Evolutionary conservation across 2,329 filamentous ascomycete genomes (phyloP).

Genomic region (Mycosphaerella sp.): DNA sequence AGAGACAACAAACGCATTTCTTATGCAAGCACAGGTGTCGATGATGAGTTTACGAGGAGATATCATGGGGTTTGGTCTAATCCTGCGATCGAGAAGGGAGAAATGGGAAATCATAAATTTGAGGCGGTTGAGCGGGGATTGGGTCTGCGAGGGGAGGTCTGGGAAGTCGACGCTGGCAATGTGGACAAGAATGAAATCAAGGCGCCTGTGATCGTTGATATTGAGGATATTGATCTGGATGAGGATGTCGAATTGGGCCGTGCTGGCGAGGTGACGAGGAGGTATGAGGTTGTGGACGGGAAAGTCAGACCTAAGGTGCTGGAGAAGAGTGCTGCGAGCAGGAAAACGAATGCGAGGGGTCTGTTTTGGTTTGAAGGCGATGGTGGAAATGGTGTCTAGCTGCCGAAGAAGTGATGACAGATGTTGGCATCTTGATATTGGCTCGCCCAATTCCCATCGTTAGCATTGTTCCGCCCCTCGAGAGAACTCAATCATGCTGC

Average conservation of each 20-base stretch:
- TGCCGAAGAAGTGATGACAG: conserved; percentile 21
- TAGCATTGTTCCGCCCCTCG: too few species aligned
- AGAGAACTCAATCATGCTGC: too few species aligned
- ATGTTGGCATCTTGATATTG: too few species aligned
- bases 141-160: too few species aligned
- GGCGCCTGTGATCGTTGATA: background rate
- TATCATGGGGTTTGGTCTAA: conserved; percentile 22
- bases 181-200: background rate
- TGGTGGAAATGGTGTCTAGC: conserved; percentile 24
- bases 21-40: conserved; percentile 24
- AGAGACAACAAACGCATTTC: conserved; percentile 22
- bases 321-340: too few species aligned
- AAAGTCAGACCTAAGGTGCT: conserved; percentile 15
- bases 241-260: background rate
- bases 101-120: conserved; percentile 23
- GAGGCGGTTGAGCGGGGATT: conserved; percentile 26
- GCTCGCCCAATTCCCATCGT: too few species aligned
- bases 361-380: conserved; percentile 26
- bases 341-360: conserved; percentile 18
- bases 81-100: conserved; percentile 26
- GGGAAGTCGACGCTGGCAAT: too few species aligned
- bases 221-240: conserved; percentile 1
- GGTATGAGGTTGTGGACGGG: conserved; percentile 2
- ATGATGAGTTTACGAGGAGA: conserved; percentile 22
- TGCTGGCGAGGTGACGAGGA: conserved; percentile 2